A percentile compares a stretch with the other conserved stretches of the same genome.
phyloP scores from a whole-genome alignment of 371 early-diverging fungal genomes.

The Sporodiniella umbellata region DNA sequence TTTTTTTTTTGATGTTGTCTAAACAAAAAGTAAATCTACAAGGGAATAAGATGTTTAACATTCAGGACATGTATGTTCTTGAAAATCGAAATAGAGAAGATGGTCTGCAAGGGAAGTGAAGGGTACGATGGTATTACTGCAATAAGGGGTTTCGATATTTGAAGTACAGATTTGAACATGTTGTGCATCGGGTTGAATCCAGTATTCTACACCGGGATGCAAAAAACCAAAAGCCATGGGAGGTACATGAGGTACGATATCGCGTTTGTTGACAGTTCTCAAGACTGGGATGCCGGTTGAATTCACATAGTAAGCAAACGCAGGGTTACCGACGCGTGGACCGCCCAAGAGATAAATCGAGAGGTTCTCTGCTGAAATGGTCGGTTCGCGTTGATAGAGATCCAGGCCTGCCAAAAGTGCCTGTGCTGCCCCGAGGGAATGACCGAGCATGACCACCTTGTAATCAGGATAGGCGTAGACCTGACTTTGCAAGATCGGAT shows the following conservation, averaged over 20 bases:
- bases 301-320: constrained; percentile 25
- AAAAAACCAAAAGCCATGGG: constrained; percentile 20
- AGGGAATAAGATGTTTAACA: too few relatives aligned
- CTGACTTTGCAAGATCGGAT: constrained; percentile 6
- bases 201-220: constrained; percentile 29
- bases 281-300: constrained; percentile 13
- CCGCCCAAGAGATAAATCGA: constrained; percentile 17
- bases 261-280: constrained; percentile 21
- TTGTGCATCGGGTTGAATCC: constrained; percentile 9
- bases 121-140: constrained; percentile 26
- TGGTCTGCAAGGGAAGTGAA: constrained; percentile 21
- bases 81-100: constrained; percentile 8
- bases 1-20: too few relatives aligned
- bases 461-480: constrained; percentile 5
- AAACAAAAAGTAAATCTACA: too few relatives aligned
- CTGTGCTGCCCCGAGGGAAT: constrained; percentile 18
- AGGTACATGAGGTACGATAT: constrained; percentile 29
- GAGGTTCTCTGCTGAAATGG: constrained; percentile 10
- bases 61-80: too few relatives aligned
- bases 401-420: constrained; percentile 20
- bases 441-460: constrained; percentile 14
- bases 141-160: constrained; percentile 17
- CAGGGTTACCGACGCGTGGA: constrained; percentile 26
- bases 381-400: constrained; percentile 16
- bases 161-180: constrained; percentile 17